phyloP scores from a whole-genome alignment of 1,284 basidiomycete species.

The Apiotrichum gamsii region DNA sequence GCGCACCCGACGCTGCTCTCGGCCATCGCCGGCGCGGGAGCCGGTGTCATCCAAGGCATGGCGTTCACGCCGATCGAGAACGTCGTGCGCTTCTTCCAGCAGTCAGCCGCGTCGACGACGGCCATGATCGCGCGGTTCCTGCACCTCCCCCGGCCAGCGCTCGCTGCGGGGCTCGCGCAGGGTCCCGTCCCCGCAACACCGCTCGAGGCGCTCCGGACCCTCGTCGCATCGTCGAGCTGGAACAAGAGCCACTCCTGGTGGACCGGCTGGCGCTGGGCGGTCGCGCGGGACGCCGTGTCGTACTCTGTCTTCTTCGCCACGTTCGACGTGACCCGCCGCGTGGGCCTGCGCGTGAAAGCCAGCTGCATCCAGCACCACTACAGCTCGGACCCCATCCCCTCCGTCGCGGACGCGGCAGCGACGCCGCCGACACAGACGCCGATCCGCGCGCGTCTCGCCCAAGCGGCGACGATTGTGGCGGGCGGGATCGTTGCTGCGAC shows the following conservation, averaged over 20 bases:
- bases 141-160: constrained; percentile 19
- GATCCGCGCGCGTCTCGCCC: constrained; percentile 39
- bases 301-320: constrained; percentile 47
- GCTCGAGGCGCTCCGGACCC: constrained; percentile 29
- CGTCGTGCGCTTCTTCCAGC: constrained; percentile 36
- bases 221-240: constrained; percentile 36
- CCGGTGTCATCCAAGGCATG: constrained; percentile 41
- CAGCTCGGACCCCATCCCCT: background rate
- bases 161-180: constrained; percentile 7
- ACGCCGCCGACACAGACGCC: constrained; percentile 21
- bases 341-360: constrained; percentile 41
- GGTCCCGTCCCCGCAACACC: constrained; percentile 23
- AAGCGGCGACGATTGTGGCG: constrained; percentile 42
- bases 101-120: constrained; percentile 28
- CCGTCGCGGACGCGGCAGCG: constrained; percentile 3
- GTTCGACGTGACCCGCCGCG: constrained; percentile 42
- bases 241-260: constrained; percentile 36
- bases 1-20: constrained; percentile 43
- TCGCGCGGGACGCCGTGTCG: constrained; percentile 36
- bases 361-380: constrained; percentile 14
- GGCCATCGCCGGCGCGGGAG: constrained; percentile 40
- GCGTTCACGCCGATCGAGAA: constrained; percentile 47
- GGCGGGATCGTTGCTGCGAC: constrained; percentile 42
- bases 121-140: constrained; percentile 18
- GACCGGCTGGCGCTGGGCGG: constrained; percentile 43